Percentiles rank a stretch among this genome's conserved stretches.
phyloP scores from a whole-genome alignment of 176 grass and related monocot genomes.

The Panicum miliaceum region DNA sequence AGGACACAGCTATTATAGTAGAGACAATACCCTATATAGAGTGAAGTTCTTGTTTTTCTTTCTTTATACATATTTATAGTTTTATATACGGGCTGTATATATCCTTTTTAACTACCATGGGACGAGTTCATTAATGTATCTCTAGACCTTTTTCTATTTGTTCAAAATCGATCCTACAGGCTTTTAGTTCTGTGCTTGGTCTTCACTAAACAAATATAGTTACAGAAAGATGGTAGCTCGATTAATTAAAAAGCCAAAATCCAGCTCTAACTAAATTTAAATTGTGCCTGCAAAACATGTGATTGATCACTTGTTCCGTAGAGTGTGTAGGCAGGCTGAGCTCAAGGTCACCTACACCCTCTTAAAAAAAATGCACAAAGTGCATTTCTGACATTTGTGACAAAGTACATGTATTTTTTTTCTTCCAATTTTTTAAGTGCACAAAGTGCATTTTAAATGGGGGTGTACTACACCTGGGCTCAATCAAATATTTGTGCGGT shows the following conservation, averaged over 20 bases:
- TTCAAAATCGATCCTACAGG: background rate
- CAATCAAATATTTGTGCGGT: background rate
- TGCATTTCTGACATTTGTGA: background rate
- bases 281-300: constrained; percentile 2
- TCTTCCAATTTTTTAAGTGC: background rate
- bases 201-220: constrained; percentile 14
- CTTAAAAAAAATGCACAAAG: background rate
- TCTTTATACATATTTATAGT: background rate
- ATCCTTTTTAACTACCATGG: background rate
- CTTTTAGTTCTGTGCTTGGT: constrained; percentile 6
- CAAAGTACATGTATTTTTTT: background rate
- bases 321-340: background rate
- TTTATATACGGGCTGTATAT: background rate
- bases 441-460: background rate
- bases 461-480: background rate
- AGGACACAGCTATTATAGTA: background rate
- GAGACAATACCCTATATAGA: background rate
- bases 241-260: background rate
- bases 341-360: background rate
- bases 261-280: background rate
- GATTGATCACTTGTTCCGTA: background rate
- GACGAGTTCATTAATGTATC: constrained; percentile 16
- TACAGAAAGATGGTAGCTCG: background rate
- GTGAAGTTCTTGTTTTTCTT: background rate
- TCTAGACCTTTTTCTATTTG: background rate